phyloP scores from a whole-genome alignment of 2,329 filamentous ascomycete species.

The Aspergillus sp. region DNA sequence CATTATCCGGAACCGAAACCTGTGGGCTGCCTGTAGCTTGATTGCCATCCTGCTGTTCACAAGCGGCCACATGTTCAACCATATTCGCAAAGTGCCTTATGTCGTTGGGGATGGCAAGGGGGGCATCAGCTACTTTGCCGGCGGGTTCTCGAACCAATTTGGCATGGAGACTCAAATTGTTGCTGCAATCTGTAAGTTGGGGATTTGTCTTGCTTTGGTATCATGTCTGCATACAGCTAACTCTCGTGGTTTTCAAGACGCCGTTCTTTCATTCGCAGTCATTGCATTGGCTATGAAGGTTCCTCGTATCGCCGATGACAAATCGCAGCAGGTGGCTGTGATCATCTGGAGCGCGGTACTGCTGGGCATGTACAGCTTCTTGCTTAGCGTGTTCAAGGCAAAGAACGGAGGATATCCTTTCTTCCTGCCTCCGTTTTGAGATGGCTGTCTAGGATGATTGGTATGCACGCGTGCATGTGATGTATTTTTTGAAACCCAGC shows the following conservation, averaged over 20 bases:
- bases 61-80: slow-evolving; percentile 98
- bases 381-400: slow-evolving; percentile 87
- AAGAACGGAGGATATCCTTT: slow-evolving; percentile 98
- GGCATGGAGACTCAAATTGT: slow-evolving; percentile 95
- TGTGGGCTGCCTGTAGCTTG: slow-evolving; percentile 89
- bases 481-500: background rate
- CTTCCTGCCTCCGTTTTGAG: slow-evolving; percentile 81
- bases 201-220: no score
- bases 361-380: slow-evolving; percentile 85
- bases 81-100: slow-evolving; percentile 94
- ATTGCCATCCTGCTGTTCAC: slow-evolving; percentile 90
- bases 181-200: slow-evolving; percentile 80
- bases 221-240: background rate
- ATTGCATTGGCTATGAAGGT: slow-evolving; percentile 92
- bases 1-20: slow-evolving; percentile 80
- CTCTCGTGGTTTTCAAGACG: slow-evolving; percentile 53
- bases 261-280: slow-evolving; percentile 79
- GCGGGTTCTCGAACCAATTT: slow-evolving; percentile 89
- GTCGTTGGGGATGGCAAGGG: slow-evolving; percentile 81
- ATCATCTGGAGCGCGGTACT: slow-evolving; percentile 75
- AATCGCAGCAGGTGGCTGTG: slow-evolving; percentile 76
- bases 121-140: slow-evolving; percentile 84
- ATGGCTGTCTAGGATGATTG: background rate
- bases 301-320: slow-evolving; percentile 77
- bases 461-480: background rate